A percentile compares a stretch with the other conserved stretches of the same genome.
phyloP scores from a whole-genome alignment of 441 rosid species.

The Pelargonium hybrid region DNA sequence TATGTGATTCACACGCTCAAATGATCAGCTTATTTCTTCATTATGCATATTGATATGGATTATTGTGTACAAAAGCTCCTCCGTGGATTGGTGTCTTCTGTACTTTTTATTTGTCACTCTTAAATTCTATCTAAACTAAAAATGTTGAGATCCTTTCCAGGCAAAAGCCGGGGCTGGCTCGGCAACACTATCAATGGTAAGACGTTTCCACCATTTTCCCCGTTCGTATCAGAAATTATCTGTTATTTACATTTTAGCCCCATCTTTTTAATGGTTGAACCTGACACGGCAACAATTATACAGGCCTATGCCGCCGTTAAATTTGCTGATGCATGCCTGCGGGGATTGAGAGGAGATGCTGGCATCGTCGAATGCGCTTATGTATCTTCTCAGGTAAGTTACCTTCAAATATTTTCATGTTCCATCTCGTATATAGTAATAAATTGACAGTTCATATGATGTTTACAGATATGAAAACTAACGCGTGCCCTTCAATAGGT shows the following conservation, averaged over 20 bases:
- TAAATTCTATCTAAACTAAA: background rate
- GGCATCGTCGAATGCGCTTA: slow-evolving; percentile 49
- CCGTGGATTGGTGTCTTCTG: no score
- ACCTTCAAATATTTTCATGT: background rate
- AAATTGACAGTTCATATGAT: background rate
- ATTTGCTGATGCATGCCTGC: slow-evolving; percentile 80
- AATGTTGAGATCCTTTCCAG: slow-evolving; percentile 22
- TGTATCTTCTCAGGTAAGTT: slow-evolving; percentile 43
- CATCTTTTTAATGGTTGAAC: background rate
- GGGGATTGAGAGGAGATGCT: slow-evolving; percentile 60
- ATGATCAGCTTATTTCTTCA: no score
- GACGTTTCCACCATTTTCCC: slow-evolving; percentile 5
- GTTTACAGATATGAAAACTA: background rate
- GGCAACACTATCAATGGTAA: slow-evolving; percentile 88
- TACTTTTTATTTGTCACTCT: background rate
- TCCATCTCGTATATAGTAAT: background rate
- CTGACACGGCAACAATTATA: background rate
- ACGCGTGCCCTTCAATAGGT: slow-evolving; percentile 28
- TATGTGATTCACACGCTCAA: no score
- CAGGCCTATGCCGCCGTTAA: slow-evolving; percentile 88
- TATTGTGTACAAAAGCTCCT: no score
- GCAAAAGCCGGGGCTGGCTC: slow-evolving; percentile 91
- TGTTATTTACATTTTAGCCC: background rate
- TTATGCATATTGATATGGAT: no score
- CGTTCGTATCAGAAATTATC: background rate